Conservation (phyloP, 495 filamentous ascomycete genomes). For the Amniculicola lignicola region DNA sequence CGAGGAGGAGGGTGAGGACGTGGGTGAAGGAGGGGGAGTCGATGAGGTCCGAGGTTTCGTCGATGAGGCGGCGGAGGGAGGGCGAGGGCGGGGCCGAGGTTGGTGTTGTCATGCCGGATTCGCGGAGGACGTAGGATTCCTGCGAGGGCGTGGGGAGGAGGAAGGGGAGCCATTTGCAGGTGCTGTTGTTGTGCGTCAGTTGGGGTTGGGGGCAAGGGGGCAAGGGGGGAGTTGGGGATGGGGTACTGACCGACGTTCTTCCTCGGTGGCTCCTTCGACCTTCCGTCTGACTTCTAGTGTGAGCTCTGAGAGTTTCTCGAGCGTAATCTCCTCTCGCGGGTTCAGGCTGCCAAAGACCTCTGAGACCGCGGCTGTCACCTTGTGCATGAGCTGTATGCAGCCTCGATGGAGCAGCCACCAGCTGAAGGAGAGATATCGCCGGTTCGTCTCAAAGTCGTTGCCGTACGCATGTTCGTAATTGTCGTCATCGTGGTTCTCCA, state of each 20-base stretch:
- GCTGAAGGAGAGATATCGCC: slow-evolving; percentile 89
- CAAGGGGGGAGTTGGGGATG: not conserved
- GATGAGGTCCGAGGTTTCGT: slow-evolving; percentile 93
- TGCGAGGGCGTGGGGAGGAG: slow-evolving; percentile 74
- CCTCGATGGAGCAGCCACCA: slow-evolving; percentile 97
- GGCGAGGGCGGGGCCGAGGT: slow-evolving; percentile 49
- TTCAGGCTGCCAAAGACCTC: slow-evolving; percentile 81
- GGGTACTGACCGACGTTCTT: slow-evolving; percentile 58
- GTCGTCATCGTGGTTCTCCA: slow-evolving; percentile 88
- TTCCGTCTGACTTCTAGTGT: slow-evolving; percentile 73
- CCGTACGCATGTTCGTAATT: slow-evolving; percentile 74
- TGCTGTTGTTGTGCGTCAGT: slow-evolving; percentile 35
- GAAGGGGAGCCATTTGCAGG: slow-evolving; percentile 73
- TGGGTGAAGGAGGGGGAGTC: slow-evolving; percentile 86
- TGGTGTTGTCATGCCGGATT: slow-evolving; percentile 69
- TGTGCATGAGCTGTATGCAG: slow-evolving; percentile 74
- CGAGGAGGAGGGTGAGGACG: slow-evolving; percentile 80
- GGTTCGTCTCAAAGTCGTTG: slow-evolving; percentile 89
- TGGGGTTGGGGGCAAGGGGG: slow-evolving; percentile 1
- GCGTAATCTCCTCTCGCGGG: slow-evolving; percentile 80
- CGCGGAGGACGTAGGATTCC: slow-evolving; percentile 75
- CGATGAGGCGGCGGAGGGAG: slow-evolving; percentile 77
- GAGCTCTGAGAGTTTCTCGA: slow-evolving; percentile 73
- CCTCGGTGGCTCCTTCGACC: slow-evolving; percentile 72
- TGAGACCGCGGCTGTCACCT: slow-evolving; percentile 74